Evolutionary conservation across 2,329 filamentous ascomycete genomes (phyloP), one percentile per base, ranked within the genome.

Genomic region (Monosporascus cannonballus): DNA sequence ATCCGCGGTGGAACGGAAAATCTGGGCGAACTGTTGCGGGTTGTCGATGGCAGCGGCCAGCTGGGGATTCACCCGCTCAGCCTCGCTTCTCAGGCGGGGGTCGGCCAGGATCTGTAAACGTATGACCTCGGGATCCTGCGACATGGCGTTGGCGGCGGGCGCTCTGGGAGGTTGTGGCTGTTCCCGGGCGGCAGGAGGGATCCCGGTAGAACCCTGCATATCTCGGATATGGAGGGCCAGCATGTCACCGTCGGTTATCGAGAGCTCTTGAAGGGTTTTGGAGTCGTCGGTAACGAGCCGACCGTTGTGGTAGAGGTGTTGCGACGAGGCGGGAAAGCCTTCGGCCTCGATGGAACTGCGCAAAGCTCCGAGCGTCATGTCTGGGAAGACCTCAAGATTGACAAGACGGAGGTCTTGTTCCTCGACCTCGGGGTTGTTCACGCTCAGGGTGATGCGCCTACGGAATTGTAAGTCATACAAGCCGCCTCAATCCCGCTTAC

Each of bases 291-390:
- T 80, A 51, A 99, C 83, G 42, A 92, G 81, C 59, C 84, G 82
- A 59, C 93, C 94, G 69, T 96, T 95, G 74, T 93, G 88, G 73
- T 94, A 95, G 67, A 97, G 85, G 66, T 90, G 85, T 70, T 96
- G 91, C 47, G 86, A 79, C 45, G 78, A 76, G 18, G 84, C 80
- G 27, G 88, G 83, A 61, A 96, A 85, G 62, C 77, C 77, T 72
- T 97, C 93, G 71, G 85, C 88, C 68, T 94, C 84, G 67, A 99
- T 87, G 66, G 90, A 89, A 67, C 86, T 88, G 71, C 96, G 96
- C 60, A 99, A 81, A 50, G 90, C 86, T 64, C 86, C 86, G 62
- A 97, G 73, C 47, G 89, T 90, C 72, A 89, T 85, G 61, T 84
- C 84, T 47, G 79, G 76, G 49, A 82, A 80, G 52, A 90, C 81